These are phyloP conservation scores for Dictyostelium intermedium DNA, from an alignment of 78 protist species.

Conservation along the genomic window DNA sequence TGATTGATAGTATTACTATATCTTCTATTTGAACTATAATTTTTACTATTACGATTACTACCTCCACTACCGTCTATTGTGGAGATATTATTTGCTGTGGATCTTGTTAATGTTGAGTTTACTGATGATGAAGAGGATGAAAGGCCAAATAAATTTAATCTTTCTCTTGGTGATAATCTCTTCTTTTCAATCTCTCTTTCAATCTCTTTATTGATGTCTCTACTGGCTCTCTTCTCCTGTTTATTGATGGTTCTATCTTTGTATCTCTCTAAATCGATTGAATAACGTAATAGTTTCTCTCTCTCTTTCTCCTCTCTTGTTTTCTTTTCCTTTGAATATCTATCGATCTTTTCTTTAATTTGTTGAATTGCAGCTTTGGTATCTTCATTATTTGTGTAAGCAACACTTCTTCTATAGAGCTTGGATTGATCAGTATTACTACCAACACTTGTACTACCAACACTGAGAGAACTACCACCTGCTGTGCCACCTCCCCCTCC, in stretches of 20 bases:
- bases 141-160: slow-evolving; percentile 30
- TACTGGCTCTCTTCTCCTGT: slow-evolving; percentile 7
- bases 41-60: slow-evolving; percentile 6
- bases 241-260: slow-evolving; percentile 49
- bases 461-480: background rate
- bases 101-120: background rate
- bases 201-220: slow-evolving; percentile 65
- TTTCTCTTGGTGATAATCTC: slow-evolving; percentile 59
- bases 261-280: slow-evolving; percentile 57
- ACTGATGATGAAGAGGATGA: background rate
- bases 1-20: background rate
- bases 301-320: slow-evolving; percentile 50
- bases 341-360: slow-evolving; percentile 68
- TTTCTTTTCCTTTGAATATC: slow-evolving; percentile 32
- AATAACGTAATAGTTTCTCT: slow-evolving; percentile 54
- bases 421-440: background rate
- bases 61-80: background rate
- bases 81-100: background rate
- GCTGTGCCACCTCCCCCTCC: background rate
- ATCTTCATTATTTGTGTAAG: background rate
- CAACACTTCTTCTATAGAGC: slow-evolving; percentile 38
- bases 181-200: slow-evolving; percentile 64
- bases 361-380: slow-evolving; percentile 69
- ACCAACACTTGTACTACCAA: background rate
- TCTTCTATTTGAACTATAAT: background rate